Evolutionary conservation across 306 rosid species (phyloP).

Genomic region (Chamaecrista fasciculata): DNA sequence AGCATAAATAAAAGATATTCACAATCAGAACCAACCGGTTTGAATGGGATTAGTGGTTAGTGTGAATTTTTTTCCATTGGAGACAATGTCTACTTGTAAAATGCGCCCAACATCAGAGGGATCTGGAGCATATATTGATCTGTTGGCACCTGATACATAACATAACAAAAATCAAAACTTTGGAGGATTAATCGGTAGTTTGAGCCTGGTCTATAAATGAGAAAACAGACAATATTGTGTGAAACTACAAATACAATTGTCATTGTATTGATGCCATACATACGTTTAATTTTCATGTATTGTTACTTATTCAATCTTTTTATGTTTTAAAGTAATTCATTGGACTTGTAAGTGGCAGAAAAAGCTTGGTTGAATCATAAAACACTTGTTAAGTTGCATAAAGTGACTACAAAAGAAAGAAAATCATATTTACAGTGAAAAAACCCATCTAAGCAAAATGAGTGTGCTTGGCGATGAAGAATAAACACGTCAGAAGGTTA

Average conservation of each 20-base stretch:
- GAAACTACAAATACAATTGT: not conserved
- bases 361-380: not conserved
- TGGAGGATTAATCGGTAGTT: constrained; percentile 6
- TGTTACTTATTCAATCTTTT: not conserved
- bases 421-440: not conserved
- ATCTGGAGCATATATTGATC: constrained; percentile 74
- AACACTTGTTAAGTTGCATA: not conserved
- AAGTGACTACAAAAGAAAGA: not conserved
- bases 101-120: constrained; percentile 91
- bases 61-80: constrained; percentile 56
- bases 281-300: not conserved
- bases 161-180: not conserved
- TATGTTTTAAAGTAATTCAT: not conserved
- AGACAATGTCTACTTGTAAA: constrained; percentile 72
- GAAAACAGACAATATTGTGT: not conserved
- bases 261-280: constrained; percentile 1
- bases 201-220: not conserved
- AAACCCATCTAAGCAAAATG: not conserved
- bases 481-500: not conserved
- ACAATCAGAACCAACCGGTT: constrained; percentile 58
- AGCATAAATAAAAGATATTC: not conserved
- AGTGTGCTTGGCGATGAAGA: not conserved
- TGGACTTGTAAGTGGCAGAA: not conserved
- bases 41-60: constrained; percentile 75
- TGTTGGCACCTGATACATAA: constrained; percentile 61